Evolutionary conservation across 805 yeast species (phyloP).

Genomic region (Wickerhamomyces ciferrii): DNA sequence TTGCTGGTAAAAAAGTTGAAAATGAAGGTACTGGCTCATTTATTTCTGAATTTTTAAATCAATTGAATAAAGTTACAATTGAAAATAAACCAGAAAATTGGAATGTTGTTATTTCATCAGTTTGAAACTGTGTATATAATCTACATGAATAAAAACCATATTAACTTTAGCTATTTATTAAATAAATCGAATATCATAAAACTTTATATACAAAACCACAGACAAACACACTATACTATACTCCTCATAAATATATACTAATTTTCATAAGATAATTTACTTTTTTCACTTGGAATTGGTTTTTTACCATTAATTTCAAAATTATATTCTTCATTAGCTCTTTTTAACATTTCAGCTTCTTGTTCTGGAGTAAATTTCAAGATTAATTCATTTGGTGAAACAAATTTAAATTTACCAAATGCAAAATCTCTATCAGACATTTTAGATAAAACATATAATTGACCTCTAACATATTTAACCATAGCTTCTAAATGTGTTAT

Average conservation of each 20-base stretch:
- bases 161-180: too few species aligned
- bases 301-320: constrained; percentile 29
- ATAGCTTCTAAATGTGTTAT: constrained; percentile 80
- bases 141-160: too few species aligned
- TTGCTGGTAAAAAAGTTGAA: constrained; percentile 8
- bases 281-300: constrained; percentile 56
- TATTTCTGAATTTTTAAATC: constrained; percentile 7
- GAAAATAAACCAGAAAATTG: constrained; percentile 5
- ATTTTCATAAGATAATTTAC: constrained; percentile 43
- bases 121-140: too few species aligned
- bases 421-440: constrained; percentile 92
- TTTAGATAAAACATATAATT: constrained; percentile 79
- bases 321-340: constrained; percentile 44
- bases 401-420: constrained; percentile 80
- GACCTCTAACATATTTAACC: constrained; percentile 87
- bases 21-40: constrained; percentile 12
- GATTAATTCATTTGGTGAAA: constrained; percentile 76
- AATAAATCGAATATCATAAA: not conserved
- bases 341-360: constrained; percentile 44
- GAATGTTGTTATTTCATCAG: constrained; percentile 1
- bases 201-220: too few species aligned
- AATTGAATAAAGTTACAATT: constrained; percentile 2
- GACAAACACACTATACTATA: too few species aligned
- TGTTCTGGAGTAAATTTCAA: constrained; percentile 65
- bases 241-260: constrained; percentile 11